Evolutionary conservation across 306 rosid genomes (phyloP), one percentile per base, ranked within the genome.

Genomic region (Herpetospermum pedunculosum): DNA sequence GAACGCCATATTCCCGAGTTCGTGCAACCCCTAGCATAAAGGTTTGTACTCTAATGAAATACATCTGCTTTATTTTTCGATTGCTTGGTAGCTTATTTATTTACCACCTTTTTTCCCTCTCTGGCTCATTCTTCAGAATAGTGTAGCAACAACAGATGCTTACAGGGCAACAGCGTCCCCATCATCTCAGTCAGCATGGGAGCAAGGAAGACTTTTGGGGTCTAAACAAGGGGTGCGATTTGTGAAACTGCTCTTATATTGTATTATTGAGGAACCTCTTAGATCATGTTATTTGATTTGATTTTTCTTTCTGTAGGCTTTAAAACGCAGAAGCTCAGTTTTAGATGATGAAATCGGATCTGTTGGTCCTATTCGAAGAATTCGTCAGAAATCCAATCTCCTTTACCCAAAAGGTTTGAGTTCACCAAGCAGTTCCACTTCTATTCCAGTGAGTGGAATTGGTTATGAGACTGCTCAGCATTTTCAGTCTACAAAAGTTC

Each of bases 291-390:
- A 77, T 52, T 26, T 29, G 47, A 38, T 38, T 54, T 75, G 43
- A 18, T 74, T 73, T 43, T 63, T 55, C 21, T 18, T 15, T 37
- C 59, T 84, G 77, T 78, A 94, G 99, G 81, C 83, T 63, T 55
- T 81, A 54, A 94, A 94, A 79, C 88, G 86, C 65, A 83, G 90
- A 70, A 85, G 84, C 80, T 89, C 89, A 25, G 85, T 83, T 8
- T 75, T 88, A 76, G 95, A 91, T 52, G 85, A 84, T 84, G 96
- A 91, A 80, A 81, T 88, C 55, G 97, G 96, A 78, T 84, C 96
- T 76, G 83, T 78, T 75, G 96, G 99, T 83, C 88, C 96, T 53
- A 82, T 88, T 44, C 96, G 96, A 41, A 86, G 89, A 78, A 85
- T 80, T 77, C 97, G 96, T 57, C 96, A 83, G 5, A 89, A 89